Evolutionary conservation across 2,329 filamentous ascomycete genomes (phyloP).

Genomic region (Calonectria multiphialidica): DNA sequence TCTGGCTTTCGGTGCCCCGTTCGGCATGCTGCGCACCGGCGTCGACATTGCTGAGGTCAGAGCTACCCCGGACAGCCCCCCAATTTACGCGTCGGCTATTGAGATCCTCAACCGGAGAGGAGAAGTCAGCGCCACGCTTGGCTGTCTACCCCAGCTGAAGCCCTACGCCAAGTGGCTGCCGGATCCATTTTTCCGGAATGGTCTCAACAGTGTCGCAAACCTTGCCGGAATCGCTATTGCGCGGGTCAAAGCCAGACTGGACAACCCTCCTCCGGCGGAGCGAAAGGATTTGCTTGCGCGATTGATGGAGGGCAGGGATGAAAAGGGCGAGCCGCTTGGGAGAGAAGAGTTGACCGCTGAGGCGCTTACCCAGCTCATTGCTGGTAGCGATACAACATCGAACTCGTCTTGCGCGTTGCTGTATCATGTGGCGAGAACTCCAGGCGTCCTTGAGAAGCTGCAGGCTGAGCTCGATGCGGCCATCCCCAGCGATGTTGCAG

Average conservation of each 20-base stretch:
- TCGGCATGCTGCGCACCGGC: slow-evolving; percentile 80
- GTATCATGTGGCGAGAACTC: slow-evolving; percentile 79
- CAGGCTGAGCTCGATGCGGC: slow-evolving; percentile 81
- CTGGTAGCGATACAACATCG: slow-evolving; percentile 81
- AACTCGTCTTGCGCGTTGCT: slow-evolving; percentile 88
- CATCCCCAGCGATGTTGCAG: slow-evolving; percentile 69
- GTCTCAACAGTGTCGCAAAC: slow-evolving; percentile 80
- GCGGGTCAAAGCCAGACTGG: slow-evolving; percentile 79
- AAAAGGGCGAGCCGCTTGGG: slow-evolving; percentile 80
- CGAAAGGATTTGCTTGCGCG: slow-evolving; percentile 85
- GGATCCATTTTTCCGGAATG: slow-evolving; percentile 84
- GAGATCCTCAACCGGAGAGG: slow-evolving; percentile 90
- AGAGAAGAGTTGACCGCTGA: slow-evolving; percentile 88
- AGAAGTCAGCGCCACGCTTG: slow-evolving; percentile 86
- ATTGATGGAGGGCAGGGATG: slow-evolving; percentile 88
- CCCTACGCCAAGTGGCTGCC: slow-evolving; percentile 85
- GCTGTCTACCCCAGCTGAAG: slow-evolving; percentile 79
- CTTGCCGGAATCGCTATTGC: slow-evolving; percentile 91
- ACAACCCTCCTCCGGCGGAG: slow-evolving; percentile 72
- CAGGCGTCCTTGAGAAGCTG: slow-evolving; percentile 77
- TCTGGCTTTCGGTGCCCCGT: slow-evolving; percentile 64
- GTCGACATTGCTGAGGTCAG: slow-evolving; percentile 82
- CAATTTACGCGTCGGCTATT: slow-evolving; percentile 82
- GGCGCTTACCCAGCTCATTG: slow-evolving; percentile 89
- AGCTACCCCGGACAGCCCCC: slow-evolving; percentile 67